Base-by-base conservation (phyloP, 306 rosid species). In the Cicer bijugum region DNA sequence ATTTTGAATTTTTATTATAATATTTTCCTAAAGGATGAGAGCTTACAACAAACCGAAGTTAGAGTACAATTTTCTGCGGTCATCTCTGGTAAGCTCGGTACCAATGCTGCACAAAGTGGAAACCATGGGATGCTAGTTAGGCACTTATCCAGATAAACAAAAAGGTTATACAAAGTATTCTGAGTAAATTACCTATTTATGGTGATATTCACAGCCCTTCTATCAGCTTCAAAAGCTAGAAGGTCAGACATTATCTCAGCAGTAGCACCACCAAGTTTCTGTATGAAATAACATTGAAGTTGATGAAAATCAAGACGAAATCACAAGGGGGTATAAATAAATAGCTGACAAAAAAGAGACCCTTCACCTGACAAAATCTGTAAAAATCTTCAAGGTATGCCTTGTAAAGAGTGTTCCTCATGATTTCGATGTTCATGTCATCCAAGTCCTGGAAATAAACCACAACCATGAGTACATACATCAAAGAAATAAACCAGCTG, bases 231-330 rank as follows among this genome's bases (percentile, higher is more conserved):
- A 84, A 94, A 91, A 74, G 96, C 90, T 46, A 94, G 96, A 60
- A 94, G 97, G 75, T 94, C 96, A 81, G 96, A 91, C 99, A 94
- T 94, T 83, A 94, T 94, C 87, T 91, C 97, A 70, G 88, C 87
- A 17, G 99, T 94, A 42, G 96, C 99, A 71, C 99, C 97, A 80
- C 99, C 99, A 53, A 94, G 90, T 89, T 91, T 94, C 99, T 94
- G 81, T 75, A 62, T 69, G 72, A 68, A 80, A 69, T 40, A 67
- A 81, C 62, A 72, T 76, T 51, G 37, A 74, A 66, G 77, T 64
- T 80, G 7, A 82, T 76, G 70, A 75, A 69, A 78, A 52, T 19
- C 45, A 57, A 10, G 51, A 20, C 8, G 35, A 55, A 15, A 28
- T 19, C 15, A 56, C 12, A n/a, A 61, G 67, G 73, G 67, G 61